Evolutionary conservation across 176 grass and related monocot genomes (phyloP).

Genomic region (Carex kokanica): DNA sequence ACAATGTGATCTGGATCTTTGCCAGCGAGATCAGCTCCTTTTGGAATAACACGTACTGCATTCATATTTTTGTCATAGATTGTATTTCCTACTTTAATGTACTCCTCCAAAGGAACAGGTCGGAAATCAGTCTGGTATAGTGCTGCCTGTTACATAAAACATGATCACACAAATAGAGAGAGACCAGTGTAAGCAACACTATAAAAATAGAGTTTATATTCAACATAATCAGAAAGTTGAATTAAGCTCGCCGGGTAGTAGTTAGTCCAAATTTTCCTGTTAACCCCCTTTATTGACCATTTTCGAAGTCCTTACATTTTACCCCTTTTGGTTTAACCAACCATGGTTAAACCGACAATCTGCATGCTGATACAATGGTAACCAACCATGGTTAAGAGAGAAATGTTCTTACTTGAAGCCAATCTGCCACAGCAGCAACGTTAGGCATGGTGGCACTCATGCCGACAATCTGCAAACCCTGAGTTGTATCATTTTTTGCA

Average conservation of each 20-base stretch:
- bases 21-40: slow-evolving; percentile 65
- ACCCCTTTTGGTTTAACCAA: not conserved
- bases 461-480: slow-evolving; percentile 86
- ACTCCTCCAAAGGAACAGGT: slow-evolving; percentile 92
- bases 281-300: not conserved
- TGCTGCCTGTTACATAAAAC: slow-evolving; percentile 46
- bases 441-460: slow-evolving; percentile 99
- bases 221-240: not conserved
- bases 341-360: not conserved
- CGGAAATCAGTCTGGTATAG: slow-evolving; percentile 92
- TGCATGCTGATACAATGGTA: not conserved
- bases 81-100: slow-evolving; percentile 85
- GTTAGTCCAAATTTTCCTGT: not conserved
- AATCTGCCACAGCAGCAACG: slow-evolving; percentile 77
- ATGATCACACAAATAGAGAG: not conserved
- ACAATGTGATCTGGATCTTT: slow-evolving; percentile 97
- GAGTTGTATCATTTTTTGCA: slow-evolving; percentile 51
- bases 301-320: not conserved
- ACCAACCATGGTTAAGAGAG: not conserved
- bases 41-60: slow-evolving; percentile 59
- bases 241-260: not conserved
- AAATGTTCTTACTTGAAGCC: slow-evolving; percentile 77
- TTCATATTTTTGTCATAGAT: slow-evolving; percentile 96
- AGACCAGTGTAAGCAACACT: not conserved
- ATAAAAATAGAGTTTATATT: not conserved